Conservation (phyloP, 352 stramenopile genomes). For the Plasmopara viticola region DNA sequence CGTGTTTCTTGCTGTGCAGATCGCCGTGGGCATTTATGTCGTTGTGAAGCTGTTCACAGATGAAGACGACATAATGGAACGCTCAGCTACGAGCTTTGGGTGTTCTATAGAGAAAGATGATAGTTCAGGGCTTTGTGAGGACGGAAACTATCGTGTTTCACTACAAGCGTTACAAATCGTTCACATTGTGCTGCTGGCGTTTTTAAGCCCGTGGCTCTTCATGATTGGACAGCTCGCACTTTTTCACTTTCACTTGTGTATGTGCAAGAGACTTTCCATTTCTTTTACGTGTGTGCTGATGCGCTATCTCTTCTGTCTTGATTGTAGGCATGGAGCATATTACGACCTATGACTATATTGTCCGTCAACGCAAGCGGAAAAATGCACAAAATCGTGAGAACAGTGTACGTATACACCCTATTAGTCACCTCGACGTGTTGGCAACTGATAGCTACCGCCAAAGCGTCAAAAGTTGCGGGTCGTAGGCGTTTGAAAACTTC, state of each 20-base stretch:
- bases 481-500: conserved; percentile 12
- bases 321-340: conserved; percentile 63
- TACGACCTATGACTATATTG: conserved; percentile 87
- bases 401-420: conserved; percentile 64
- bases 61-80: conserved; percentile 29
- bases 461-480: conserved; percentile 8
- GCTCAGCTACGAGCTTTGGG: conserved; percentile 59
- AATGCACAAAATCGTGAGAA: conserved; percentile 54
- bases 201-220: conserved; percentile 68
- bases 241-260: conserved; percentile 84
- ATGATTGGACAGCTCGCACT: conserved; percentile 72
- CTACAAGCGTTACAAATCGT: conserved; percentile 53
- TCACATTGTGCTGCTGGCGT: conserved; percentile 54
- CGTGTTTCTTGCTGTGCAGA: conserved; percentile 58
- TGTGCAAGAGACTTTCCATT: conserved; percentile 12
- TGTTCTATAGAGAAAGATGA: conserved; percentile 44
- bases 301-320: not conserved
- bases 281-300: not conserved
- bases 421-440: conserved; percentile 18
- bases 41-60: conserved; percentile 47
- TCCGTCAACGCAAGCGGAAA: conserved; percentile 72
- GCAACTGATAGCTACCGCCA: conserved; percentile 8
- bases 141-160: conserved; percentile 49
- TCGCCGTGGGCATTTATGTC: conserved; percentile 58
- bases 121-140: conserved; percentile 37